Conservation (phyloP, 768 basidiomycete genomes). For the Albatrellus ellisii region DNA sequence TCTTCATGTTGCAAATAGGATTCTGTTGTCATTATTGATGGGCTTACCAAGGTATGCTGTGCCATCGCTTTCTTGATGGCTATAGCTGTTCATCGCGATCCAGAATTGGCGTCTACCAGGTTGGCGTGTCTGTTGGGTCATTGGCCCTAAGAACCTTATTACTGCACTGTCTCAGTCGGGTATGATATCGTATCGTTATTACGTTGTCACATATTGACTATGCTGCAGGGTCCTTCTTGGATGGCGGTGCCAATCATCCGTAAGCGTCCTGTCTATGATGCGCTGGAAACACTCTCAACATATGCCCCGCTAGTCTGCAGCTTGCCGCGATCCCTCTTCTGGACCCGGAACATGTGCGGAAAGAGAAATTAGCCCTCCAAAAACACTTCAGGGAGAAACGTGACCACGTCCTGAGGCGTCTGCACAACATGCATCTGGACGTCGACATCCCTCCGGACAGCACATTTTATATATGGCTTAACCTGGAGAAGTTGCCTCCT, state of each 20-base stretch:
- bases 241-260: constrained; percentile 93
- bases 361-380: constrained; percentile 79
- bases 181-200: constrained; percentile 13
- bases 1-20: constrained; percentile 30
- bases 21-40: constrained; percentile 76
- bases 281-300: neutral
- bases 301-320: constrained; percentile 45
- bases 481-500: constrained; percentile 61
- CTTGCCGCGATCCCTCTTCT: constrained; percentile 79
- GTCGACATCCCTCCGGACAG: constrained; percentile 64
- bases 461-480: constrained; percentile 95
- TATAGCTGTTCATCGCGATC: constrained; percentile 16
- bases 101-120: constrained; percentile 94
- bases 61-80: neutral
- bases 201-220: neutral
- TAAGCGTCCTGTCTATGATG: constrained; percentile 24
- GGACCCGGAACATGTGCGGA: constrained; percentile 49
- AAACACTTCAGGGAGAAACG: constrained; percentile 86
- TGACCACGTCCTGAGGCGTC: constrained; percentile 76
- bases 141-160: constrained; percentile 82
- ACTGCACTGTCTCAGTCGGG: constrained; percentile 88
- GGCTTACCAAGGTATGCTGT: constrained; percentile 67
- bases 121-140: constrained; percentile 89
- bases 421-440: constrained; percentile 64
- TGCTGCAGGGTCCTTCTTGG: constrained; percentile 67